Percentiles rank a stretch among this genome's conserved stretches.
Conservation (phyloP, 371 early-diverging fungal species). For the Mucor lusitanicus region DNA sequence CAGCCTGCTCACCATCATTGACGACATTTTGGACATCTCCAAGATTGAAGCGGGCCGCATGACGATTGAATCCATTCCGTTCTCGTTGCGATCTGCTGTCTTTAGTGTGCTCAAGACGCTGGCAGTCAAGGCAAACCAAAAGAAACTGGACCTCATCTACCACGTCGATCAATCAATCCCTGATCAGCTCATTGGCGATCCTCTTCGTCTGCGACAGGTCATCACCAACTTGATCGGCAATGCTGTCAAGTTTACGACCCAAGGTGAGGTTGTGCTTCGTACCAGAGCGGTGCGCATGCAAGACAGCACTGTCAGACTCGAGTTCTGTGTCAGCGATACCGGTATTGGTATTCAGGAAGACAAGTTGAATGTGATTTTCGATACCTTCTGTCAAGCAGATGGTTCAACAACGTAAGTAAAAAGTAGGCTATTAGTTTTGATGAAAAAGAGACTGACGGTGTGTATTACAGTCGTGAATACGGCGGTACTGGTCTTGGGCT, state of each 20-base stretch:
- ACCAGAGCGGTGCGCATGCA: conserved; percentile 39
- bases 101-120: conserved; percentile 70
- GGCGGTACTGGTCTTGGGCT: conserved; percentile 88
- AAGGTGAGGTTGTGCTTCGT: conserved; percentile 64
- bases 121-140: conserved; percentile 69
- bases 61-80: conserved; percentile 68
- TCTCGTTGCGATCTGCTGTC: conserved; percentile 68
- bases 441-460: too few relatives aligned
- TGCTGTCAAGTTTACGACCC: conserved; percentile 84
- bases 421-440: too few relatives aligned
- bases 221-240: conserved; percentile 86
- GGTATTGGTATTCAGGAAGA: conserved; percentile 88
- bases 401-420: conserved; percentile 65
- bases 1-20: conserved; percentile 72
- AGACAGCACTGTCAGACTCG: conserved; percentile 49
- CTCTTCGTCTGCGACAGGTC: conserved; percentile 74
- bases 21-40: conserved; percentile 83
- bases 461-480: conserved; percentile 59
- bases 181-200: conserved; percentile 76
- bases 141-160: conserved; percentile 64
- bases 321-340: conserved; percentile 77
- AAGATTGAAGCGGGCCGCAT: conserved; percentile 84
- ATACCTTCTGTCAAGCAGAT: conserved; percentile 82
- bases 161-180: conserved; percentile 68
- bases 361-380: conserved; percentile 74